Conservation (phyloP, 208 protist species). For the Strigomonas galati region DNA sequence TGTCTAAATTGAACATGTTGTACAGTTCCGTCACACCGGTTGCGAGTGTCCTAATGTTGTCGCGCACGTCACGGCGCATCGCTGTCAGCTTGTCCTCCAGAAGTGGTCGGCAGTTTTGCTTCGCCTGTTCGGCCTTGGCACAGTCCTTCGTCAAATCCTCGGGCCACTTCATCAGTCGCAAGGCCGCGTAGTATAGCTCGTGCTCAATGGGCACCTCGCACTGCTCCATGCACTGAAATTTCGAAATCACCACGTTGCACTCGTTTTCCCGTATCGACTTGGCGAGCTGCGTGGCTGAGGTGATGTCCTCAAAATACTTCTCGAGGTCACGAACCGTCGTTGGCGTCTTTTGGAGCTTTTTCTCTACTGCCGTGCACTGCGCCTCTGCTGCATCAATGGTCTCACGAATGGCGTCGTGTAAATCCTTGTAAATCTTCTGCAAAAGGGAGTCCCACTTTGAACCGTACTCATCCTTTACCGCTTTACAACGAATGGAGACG, state of each 20-base stretch:
- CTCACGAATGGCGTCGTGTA: constrained; percentile 34
- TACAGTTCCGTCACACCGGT: constrained; percentile 79
- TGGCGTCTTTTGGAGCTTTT: constrained; percentile 39
- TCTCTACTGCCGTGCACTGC: constrained; percentile 32
- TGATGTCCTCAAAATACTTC: constrained; percentile 33
- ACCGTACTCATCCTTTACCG: constrained; percentile 45
- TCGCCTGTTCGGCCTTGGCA: constrained; percentile 29
- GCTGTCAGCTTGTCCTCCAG: constrained; percentile 47
- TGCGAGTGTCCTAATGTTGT: constrained; percentile 57
- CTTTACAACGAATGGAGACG: constrained; percentile 58
- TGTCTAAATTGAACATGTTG: constrained; percentile 81
- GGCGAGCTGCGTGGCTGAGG: constrained; percentile 36
- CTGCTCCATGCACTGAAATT: constrained; percentile 65
- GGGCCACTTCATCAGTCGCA: constrained; percentile 70
- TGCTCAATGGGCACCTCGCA: constrained; percentile 53
- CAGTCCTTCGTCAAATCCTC: constrained; percentile 26
- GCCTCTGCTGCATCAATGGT: constrained; percentile 32
- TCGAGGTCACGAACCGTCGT: constrained; percentile 75
- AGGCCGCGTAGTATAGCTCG: constrained; percentile 42
- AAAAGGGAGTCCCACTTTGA: constrained; percentile 59
- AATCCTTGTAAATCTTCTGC: constrained; percentile 36
- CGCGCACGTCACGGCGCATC: constrained; percentile 39
- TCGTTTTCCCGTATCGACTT: constrained; percentile 35
- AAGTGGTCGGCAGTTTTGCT: constrained; percentile 39
- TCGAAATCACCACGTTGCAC: constrained; percentile 44